These are phyloP conservation scores for Rhodomyrtus psidioides DNA, from an alignment of 441 rosid genomes.

Conservation along the genomic window DNA sequence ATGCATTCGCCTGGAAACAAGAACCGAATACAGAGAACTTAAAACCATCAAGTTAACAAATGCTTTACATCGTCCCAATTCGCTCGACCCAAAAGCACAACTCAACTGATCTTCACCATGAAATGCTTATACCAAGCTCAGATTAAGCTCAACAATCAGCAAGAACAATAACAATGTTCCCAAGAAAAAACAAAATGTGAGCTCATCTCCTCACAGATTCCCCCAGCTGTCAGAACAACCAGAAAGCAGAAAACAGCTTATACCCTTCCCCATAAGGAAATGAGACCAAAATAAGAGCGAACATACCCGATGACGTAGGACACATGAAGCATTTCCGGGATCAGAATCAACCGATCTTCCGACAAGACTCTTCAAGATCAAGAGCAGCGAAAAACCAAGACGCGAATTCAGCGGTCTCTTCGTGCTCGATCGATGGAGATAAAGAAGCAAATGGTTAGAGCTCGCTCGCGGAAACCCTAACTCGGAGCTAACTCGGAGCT, in stretches of 20 bases:
- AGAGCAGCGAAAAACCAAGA: not conserved
- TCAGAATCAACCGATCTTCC: not conserved
- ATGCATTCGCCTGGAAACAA: not conserved
- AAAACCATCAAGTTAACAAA: not conserved
- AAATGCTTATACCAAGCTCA: not conserved
- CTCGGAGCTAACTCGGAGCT: not conserved
- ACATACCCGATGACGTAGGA: conserved; percentile 39
- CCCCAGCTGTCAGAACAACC: not conserved
- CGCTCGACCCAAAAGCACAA: not conserved
- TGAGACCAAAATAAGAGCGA: not conserved
- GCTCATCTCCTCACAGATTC: not conserved
- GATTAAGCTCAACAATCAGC: not conserved
- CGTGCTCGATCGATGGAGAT: not conserved
- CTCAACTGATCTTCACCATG: not conserved
- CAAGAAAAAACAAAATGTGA: not conserved
- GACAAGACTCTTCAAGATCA: not conserved
- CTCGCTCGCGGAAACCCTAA: conserved; percentile 18
- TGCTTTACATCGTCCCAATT: not conserved
- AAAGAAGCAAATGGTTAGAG: not conserved
- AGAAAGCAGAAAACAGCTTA: not conserved
- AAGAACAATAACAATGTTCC: not conserved
- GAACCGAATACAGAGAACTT: not conserved
- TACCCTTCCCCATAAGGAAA: not conserved
- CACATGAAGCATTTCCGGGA: conserved; percentile 18
- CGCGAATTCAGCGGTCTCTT: not conserved